A percentile compares a stretch with the other conserved stretches of the same genome.
Conservation (phyloP, 345 rosid species). For the Hibiscus trionum region DNA sequence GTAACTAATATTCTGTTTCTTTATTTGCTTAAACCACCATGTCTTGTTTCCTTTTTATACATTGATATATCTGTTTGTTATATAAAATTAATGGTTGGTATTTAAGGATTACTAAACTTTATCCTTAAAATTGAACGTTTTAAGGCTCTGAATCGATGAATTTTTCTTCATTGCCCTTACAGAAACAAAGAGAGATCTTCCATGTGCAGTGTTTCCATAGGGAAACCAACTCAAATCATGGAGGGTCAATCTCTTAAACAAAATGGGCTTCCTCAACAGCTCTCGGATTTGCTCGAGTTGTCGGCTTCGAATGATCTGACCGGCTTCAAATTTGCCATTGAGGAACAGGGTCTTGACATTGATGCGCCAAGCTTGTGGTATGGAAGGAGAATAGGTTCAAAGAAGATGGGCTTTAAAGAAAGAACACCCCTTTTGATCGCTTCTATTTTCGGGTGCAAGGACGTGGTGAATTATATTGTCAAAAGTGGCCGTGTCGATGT, state of each 20-base stretch:
- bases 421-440: neutral
- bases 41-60: no score
- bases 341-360: neutral
- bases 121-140: no score
- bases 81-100: no score
- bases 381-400: neutral
- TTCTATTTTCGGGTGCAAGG: neutral
- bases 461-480: neutral
- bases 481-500: neutral
- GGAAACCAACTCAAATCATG: neutral
- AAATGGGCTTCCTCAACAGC: neutral
- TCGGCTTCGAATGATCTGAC: neutral
- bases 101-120: no score
- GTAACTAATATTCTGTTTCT: no score
- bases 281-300: neutral
- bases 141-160: no score
- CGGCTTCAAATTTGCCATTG: neutral
- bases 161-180: no score
- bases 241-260: no score
- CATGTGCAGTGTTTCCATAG: neutral
- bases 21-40: no score
- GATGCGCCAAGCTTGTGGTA: neutral
- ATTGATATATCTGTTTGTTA: no score
- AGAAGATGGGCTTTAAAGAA: neutral
- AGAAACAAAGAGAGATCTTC: neutral